Conservation (phyloP, 371 early-diverging fungal genomes). For the Haplosporangium sp. region DNA sequence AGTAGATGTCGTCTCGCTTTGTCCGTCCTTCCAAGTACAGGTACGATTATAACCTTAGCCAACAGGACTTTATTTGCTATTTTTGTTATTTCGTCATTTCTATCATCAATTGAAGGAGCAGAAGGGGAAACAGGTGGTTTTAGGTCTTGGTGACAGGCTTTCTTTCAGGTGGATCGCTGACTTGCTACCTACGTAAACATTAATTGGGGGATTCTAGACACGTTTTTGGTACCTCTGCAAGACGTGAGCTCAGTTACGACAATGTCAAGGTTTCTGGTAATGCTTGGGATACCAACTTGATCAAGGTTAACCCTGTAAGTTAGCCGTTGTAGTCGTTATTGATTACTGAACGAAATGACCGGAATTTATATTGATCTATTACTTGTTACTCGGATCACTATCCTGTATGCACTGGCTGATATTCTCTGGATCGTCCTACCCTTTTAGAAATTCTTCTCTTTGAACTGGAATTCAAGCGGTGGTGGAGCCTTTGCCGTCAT, state of each 20-base stretch:
- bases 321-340: neutral
- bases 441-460: constrained; percentile 81
- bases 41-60: neutral
- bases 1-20: constrained; percentile 23
- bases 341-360: neutral
- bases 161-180: neutral
- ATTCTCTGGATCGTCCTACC: neutral
- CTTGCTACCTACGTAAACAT: neutral
- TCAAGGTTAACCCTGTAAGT: constrained; percentile 91
- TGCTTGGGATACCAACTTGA: constrained; percentile 98
- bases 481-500: constrained; percentile 98
- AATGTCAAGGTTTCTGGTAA: constrained; percentile 90
- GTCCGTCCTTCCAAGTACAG: constrained; percentile 41
- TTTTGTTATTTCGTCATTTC: too few species aligned
- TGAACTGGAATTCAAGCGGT: constrained; percentile 97
- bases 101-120: neutral
- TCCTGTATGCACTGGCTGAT: neutral
- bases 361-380: neutral
- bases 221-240: constrained; percentile 92
- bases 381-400: neutral
- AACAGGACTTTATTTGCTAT: too few species aligned
- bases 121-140: neutral
- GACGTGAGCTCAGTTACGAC: constrained; percentile 94
- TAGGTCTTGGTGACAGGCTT: neutral
- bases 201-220: constrained; percentile 67